These are phyloP conservation scores for Podila verticillata DNA, from an alignment of 192 early-diverging fungal species.

Conservation along the genomic window DNA sequence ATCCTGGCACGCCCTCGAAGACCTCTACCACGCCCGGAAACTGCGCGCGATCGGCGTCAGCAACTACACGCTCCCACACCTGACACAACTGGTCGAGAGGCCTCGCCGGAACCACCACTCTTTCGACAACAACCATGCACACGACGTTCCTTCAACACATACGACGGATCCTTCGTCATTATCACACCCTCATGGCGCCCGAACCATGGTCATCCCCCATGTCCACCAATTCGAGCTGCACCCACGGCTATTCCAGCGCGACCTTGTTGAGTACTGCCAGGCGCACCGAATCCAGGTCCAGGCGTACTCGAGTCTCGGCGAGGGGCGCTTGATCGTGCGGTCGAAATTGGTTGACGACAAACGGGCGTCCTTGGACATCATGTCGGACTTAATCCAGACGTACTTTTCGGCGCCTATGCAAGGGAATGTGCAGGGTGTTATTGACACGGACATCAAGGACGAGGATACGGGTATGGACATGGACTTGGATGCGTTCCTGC, in stretches of 20 bases:
- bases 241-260: slow-evolving; percentile 66
- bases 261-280: slow-evolving; percentile 65
- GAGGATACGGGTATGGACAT: slow-evolving; percentile 16
- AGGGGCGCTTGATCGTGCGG: slow-evolving; percentile 56
- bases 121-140: slow-evolving; percentile 8
- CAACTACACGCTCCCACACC: slow-evolving; percentile 71
- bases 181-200: background rate
- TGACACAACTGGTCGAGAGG: slow-evolving; percentile 64
- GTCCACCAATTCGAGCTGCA: slow-evolving; percentile 81
- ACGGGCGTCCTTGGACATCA: slow-evolving; percentile 22
- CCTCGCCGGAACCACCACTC: slow-evolving; percentile 2
- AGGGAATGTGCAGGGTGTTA: background rate
- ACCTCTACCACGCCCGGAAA: slow-evolving; percentile 64
- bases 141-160: slow-evolving; percentile 18
- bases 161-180: background rate
- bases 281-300: slow-evolving; percentile 66
- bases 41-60: slow-evolving; percentile 76
- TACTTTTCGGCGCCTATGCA: slow-evolving; percentile 21
- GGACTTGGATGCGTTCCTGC: background rate
- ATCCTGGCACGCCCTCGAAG: slow-evolving; percentile 73
- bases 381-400: slow-evolving; percentile 49
- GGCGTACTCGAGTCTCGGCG: slow-evolving; percentile 79
- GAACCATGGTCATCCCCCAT: slow-evolving; percentile 67
- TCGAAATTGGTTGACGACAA: background rate
- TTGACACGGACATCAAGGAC: background rate